Percentiles rank a stretch among this genome's conserved stretches.
phyloP scores from a whole-genome alignment of 2,329 filamentous ascomycete species.

The Verticillium nonalfalfae region DNA sequence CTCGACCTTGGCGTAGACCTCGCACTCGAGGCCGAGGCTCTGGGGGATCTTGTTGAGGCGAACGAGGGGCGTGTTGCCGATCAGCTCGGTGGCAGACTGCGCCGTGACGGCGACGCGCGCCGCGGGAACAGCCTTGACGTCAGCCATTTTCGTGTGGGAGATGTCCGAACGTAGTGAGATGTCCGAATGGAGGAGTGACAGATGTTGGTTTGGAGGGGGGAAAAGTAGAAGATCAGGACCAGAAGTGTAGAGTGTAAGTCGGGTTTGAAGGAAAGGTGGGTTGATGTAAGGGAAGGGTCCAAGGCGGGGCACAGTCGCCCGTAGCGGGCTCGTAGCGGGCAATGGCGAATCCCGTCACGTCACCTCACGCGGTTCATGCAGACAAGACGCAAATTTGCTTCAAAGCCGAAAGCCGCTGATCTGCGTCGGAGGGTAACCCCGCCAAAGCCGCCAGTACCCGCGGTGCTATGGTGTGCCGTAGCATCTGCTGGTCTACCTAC shows the following conservation, averaged over 20 bases:
- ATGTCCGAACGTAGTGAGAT: not conserved
- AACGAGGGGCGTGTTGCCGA: constrained; percentile 94
- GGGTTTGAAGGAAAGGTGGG: not conserved
- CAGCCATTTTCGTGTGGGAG: constrained; percentile 6
- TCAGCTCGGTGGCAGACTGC: constrained; percentile 72
- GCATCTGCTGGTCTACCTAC: not conserved
- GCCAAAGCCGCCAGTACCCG: not conserved
- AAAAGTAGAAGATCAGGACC: not conserved
- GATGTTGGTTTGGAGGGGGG: not conserved
- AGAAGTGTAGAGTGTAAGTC: not conserved
- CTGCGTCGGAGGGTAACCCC: not conserved
- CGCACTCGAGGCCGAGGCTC: constrained; percentile 80
- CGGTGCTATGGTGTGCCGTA: not conserved
- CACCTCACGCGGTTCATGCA: not conserved
- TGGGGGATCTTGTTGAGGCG: constrained; percentile 89
- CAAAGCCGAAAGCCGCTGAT: not conserved
- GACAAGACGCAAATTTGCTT: not conserved
- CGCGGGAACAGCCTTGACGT: constrained; percentile 10
- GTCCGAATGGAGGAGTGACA: too few relatives aligned
- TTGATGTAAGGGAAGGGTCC: not conserved
- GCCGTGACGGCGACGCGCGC: constrained; percentile 26
- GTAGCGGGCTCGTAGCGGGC: not conserved
- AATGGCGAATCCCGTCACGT: not conserved
- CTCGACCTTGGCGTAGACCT: constrained; percentile 87
- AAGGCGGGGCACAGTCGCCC: not conserved